A percentile compares a stretch with the other conserved stretches of the same genome.
Evolutionary conservation across 495 filamentous ascomycete genomes (phyloP).

Genomic region (Daldinia vernicosa): DNA sequence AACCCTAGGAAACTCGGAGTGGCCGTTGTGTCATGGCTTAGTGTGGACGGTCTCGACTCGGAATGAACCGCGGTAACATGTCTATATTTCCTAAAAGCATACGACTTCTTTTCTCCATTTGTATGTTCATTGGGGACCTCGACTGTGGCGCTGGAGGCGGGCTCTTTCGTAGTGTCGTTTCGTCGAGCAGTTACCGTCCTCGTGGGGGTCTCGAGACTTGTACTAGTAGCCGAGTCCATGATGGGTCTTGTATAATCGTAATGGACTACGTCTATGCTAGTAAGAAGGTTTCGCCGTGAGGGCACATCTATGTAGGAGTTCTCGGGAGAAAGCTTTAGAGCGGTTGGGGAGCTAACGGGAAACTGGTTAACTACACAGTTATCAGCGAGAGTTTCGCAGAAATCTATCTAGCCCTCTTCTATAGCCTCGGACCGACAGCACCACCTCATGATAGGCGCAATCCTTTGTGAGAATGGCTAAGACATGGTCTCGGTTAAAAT

Average conservation of each 20-base stretch:
- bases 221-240: constrained; percentile 45
- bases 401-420: not conserved
- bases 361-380: not conserved
- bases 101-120: constrained; percentile 28
- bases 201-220: constrained; percentile 37
- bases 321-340: not conserved
- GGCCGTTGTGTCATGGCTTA: constrained; percentile 79
- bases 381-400: constrained; percentile 23
- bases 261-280: constrained; percentile 1
- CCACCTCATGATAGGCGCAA: constrained; percentile 13
- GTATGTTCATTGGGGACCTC: constrained; percentile 1
- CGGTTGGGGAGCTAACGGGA: not conserved
- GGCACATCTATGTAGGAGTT: not conserved
- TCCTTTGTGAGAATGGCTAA: constrained; percentile 21
- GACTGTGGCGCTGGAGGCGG: not conserved
- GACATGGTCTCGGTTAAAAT: constrained; percentile 12
- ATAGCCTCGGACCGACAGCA: constrained; percentile 3
- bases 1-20: constrained; percentile 91
- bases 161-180: constrained; percentile 15
- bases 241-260: constrained; percentile 5
- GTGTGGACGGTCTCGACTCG: constrained; percentile 72
- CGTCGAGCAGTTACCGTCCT: constrained; percentile 32
- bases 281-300: not conserved
- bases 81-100: constrained; percentile 69
- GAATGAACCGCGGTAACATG: constrained; percentile 90